phyloP scores from a whole-genome alignment of 2,329 filamentous ascomycete species.

The Colletotrichum cereale region DNA sequence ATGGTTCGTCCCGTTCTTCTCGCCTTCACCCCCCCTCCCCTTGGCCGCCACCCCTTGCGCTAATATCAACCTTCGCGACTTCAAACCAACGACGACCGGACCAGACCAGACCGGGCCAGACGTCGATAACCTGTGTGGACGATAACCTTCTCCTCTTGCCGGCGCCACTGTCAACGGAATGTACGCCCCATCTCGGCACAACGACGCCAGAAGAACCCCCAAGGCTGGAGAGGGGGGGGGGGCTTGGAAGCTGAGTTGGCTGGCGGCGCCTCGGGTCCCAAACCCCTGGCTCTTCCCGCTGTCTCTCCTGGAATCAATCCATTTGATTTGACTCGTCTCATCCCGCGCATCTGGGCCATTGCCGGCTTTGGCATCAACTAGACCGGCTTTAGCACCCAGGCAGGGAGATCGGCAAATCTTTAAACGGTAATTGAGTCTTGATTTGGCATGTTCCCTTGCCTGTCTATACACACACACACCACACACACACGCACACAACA shows the following conservation, averaged over 20 bases:
- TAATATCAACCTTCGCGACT: neutral
- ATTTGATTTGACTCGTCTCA: slow-evolving; percentile 11
- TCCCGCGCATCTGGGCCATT: slow-evolving; percentile 2
- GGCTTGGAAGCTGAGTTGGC: neutral
- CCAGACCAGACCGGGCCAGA: neutral
- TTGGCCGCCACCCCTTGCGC: slow-evolving; percentile 19
- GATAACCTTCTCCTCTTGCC: neutral
- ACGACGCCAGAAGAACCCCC: neutral
- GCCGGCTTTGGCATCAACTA: neutral
- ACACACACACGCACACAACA: neutral
- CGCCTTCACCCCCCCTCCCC: slow-evolving; percentile 6
- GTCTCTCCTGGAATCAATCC: neutral
- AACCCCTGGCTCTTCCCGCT: neutral
- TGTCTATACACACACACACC: no score
- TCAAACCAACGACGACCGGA: neutral
- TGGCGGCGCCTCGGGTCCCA: neutral
- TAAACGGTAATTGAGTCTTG: neutral
- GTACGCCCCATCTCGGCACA: neutral
- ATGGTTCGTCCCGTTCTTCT: slow-evolving; percentile 17
- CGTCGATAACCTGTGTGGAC: neutral
- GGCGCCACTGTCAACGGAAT: neutral
- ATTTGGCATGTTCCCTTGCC: slow-evolving; percentile 1
- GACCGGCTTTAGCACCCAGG: neutral
- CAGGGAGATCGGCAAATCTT: slow-evolving; percentile 13
- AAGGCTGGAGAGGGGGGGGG: neutral